Percentiles rank a stretch among this genome's conserved stretches.
Conservation (phyloP, 129 eudicot species). For the Tanacetum coccineum region DNA sequence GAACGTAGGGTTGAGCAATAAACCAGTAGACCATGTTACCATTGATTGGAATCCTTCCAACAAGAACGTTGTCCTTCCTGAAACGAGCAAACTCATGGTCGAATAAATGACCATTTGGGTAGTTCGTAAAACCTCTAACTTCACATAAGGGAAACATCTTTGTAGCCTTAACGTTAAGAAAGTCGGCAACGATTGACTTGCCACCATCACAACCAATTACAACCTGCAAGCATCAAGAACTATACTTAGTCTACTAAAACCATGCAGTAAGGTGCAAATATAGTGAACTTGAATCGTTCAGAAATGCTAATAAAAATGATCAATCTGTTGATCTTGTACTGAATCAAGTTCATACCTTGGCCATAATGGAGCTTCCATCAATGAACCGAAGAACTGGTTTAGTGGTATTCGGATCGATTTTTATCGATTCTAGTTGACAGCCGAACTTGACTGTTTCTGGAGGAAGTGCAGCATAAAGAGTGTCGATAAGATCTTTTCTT, state of each 20-base stretch:
- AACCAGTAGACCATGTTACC: slow-evolving; percentile 61
- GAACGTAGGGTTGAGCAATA: slow-evolving; percentile 16
- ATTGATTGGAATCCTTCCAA: slow-evolving; percentile 50
- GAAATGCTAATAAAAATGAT: neutral
- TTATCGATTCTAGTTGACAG: slow-evolving; percentile 41
- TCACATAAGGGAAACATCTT: slow-evolving; percentile 26
- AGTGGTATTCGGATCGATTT: slow-evolving; percentile 32
- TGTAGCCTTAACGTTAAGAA: slow-evolving; percentile 44
- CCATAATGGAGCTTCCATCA: slow-evolving; percentile 42
- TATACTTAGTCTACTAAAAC: neutral
- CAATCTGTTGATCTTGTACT: neutral
- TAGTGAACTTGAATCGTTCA: neutral
- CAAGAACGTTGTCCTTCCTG: slow-evolving; percentile 20
- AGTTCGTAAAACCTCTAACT: slow-evolving; percentile 52
- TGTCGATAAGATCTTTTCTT: slow-evolving; percentile 51
- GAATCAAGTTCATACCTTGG: slow-evolving; percentile 45
- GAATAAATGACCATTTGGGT: slow-evolving; percentile 52
- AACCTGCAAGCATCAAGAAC: slow-evolving; percentile 27
- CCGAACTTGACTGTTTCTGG: slow-evolving; percentile 47
- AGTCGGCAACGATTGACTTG: slow-evolving; percentile 44
- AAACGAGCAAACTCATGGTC: slow-evolving; percentile 37
- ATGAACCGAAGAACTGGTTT: slow-evolving; percentile 38
- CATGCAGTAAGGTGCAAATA: neutral
- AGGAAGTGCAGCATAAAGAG: slow-evolving; percentile 60
- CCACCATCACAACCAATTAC: slow-evolving; percentile 67